phyloP scores from a whole-genome alignment of 176 grass and related monocot genomes.

The Hordeum marinum region DNA sequence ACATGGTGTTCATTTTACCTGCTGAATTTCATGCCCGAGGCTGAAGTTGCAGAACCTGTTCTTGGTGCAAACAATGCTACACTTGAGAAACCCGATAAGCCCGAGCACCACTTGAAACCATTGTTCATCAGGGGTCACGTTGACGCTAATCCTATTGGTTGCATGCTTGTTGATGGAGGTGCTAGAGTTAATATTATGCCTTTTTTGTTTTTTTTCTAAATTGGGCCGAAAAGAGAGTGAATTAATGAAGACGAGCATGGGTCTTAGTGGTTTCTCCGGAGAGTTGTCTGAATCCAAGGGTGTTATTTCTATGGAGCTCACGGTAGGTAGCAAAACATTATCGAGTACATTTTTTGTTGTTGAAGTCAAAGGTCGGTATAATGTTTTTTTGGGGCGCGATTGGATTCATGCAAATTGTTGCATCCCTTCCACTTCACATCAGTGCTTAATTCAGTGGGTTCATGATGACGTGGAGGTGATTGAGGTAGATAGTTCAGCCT shows the following conservation, averaged over 20 bases:
- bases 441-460: no score
- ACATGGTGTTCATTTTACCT: background rate
- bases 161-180: background rate
- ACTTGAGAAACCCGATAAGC: no score
- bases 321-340: background rate
- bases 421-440: no score
- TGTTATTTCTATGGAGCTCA: background rate
- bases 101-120: background rate
- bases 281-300: background rate
- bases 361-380: no score
- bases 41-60: background rate
- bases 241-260: background rate
- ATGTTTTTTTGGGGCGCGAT: no score
- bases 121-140: background rate
- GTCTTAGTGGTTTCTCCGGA: background rate
- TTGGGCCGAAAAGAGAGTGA: background rate
- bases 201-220: background rate
- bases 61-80: background rate
- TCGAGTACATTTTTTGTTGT: no score
- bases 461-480: no score
- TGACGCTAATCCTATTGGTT: background rate
- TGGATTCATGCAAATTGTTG: no score
- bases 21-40: background rate
- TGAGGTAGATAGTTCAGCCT: no score
- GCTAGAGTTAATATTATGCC: background rate